Evolutionary conservation across 257 asterid genomes (phyloP).

Genomic region (Parsonsia alboflavescens): DNA sequence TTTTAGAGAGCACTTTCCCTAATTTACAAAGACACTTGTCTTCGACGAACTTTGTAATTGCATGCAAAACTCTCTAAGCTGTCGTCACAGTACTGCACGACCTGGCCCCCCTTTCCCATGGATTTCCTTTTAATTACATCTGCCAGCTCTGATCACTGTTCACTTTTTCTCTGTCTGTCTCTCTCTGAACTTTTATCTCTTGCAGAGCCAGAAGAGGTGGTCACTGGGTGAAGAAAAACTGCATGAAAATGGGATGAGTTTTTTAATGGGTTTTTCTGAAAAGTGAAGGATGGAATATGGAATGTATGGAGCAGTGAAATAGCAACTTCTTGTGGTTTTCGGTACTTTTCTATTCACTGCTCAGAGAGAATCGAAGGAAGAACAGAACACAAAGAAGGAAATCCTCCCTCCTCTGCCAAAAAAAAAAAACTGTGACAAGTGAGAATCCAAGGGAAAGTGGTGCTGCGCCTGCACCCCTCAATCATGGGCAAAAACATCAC

Average conservation of each 20-base stretch:
- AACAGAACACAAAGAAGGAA: not conserved
- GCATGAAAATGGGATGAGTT: constrained; percentile 9
- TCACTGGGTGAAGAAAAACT: not conserved
- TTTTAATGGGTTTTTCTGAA: constrained; percentile 23
- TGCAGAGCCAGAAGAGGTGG: not conserved
- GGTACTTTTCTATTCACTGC: not conserved
- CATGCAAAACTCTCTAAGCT: constrained; percentile 28
- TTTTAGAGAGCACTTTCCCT: not conserved
- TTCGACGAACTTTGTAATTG: not conserved
- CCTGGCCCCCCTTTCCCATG: too few relatives aligned
- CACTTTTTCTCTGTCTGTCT: constrained; percentile 16
- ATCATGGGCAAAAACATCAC: constrained; percentile 37
- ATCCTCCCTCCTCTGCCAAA: not conserved
- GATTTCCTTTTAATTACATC: not conserved
- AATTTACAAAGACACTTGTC: constrained; percentile 33
- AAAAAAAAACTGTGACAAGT: not conserved
- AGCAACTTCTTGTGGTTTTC: not conserved
- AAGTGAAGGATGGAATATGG: constrained; percentile 15
- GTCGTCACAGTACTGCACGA: not conserved
- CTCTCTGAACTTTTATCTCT: constrained; percentile 14
- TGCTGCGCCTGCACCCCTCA: constrained; percentile 14
- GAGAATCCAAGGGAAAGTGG: constrained; percentile 31
- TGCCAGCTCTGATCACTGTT: too few relatives aligned
- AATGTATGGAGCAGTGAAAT: constrained; percentile 28
- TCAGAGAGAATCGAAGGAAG: not conserved